Conservation (phyloP, 164 flowering plant genomes). For the Liquidambar formosana region DNA sequence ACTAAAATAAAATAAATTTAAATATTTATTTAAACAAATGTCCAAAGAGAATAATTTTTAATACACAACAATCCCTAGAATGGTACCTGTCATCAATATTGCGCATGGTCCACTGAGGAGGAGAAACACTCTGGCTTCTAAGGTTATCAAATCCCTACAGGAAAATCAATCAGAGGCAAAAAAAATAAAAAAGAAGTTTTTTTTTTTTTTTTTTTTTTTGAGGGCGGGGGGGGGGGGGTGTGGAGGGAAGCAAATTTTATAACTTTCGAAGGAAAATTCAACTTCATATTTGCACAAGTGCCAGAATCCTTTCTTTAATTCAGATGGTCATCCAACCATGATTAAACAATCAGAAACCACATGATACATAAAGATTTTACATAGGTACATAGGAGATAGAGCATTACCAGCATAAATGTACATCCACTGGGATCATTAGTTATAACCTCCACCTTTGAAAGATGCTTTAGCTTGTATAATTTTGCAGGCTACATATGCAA, state of each 20-base stretch:
- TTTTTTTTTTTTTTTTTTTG: no score
- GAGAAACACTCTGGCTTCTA: constrained; percentile 91
- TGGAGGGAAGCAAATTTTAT: not conserved
- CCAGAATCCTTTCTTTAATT: not conserved
- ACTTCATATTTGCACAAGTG: constrained; percentile 2
- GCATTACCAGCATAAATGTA: constrained; percentile 84
- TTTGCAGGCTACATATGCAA: constrained; percentile 77
- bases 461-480: constrained; percentile 94
- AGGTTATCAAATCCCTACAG: constrained; percentile 96
- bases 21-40: not conserved
- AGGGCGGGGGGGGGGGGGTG: no score
- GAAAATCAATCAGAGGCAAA: constrained; percentile 9
- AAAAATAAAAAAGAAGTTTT: not conserved
- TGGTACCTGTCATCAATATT: constrained; percentile 91
- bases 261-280: not conserved
- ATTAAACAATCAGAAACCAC: constrained; percentile 2
- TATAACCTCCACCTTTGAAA: constrained; percentile 92
- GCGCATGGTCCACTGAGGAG: constrained; percentile 99
- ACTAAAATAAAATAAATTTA: not conserved
- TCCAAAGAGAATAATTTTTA: not conserved
- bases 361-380: constrained; percentile 1
- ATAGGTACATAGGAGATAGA: not conserved
- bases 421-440: constrained; percentile 94
- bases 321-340: not conserved
- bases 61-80: not conserved